Evolutionary conservation across 345 rosid species (phyloP).

Genomic region (Pistacia atlantica): DNA sequence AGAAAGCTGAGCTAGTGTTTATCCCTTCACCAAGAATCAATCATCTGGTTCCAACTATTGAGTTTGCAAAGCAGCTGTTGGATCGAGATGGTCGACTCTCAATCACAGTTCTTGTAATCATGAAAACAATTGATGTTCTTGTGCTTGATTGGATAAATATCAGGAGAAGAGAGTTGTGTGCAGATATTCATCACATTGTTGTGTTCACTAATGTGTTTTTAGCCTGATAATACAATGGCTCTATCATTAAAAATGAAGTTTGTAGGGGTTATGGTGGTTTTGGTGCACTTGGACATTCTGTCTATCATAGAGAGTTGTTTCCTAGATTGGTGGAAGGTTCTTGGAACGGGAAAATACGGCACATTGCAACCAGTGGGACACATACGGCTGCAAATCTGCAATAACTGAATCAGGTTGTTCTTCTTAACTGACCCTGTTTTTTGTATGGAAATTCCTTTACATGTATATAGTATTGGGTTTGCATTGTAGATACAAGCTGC

Average conservation of each 20-base stretch:
- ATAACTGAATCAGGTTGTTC: conserved; percentile 70
- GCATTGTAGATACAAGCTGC: neutral
- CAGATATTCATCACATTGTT: neutral
- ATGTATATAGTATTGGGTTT: neutral
- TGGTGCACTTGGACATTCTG: conserved; percentile 93
- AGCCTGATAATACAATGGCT: conserved; percentile 22
- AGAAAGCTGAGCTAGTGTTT: too few species aligned
- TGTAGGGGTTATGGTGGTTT: conserved; percentile 97
- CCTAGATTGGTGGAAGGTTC: too few species aligned
- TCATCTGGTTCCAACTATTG: too few species aligned
- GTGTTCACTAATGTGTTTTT: neutral
- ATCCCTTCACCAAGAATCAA: too few species aligned
- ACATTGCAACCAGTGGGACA: conserved; percentile 83
- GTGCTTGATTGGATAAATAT: neutral
- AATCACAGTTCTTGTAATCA: neutral
- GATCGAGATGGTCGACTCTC: too few species aligned
- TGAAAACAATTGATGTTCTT: too few species aligned
- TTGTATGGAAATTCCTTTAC: too few species aligned
- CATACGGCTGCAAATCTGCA: conserved; percentile 61
- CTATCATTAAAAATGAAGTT: conserved; percentile 48
- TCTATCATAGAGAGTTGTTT: too few species aligned
- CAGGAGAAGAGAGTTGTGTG: neutral
- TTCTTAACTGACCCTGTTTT: neutral
- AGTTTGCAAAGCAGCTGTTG: too few species aligned
- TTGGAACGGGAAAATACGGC: conserved; percentile 54